phyloP scores from a whole-genome alignment of 176 grass and related monocot genomes.

The Paspalum notatum region DNA sequence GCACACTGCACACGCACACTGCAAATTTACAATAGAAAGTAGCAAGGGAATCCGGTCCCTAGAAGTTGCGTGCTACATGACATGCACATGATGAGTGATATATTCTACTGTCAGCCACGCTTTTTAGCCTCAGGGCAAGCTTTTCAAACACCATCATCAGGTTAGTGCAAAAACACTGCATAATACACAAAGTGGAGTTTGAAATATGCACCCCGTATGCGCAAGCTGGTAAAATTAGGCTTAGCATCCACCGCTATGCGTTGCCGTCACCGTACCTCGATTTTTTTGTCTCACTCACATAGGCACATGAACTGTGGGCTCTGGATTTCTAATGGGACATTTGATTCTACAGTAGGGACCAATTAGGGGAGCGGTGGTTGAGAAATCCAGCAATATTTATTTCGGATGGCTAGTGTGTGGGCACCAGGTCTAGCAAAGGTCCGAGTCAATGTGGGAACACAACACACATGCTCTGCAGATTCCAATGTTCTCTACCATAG shows the following conservation, averaged over 20 bases:
- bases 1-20: too few relatives aligned
- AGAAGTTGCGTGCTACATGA: conserved; percentile 14
- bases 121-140: conserved; percentile 11
- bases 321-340: conserved; percentile 13
- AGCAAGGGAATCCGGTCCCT: too few relatives aligned
- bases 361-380: conserved; percentile 26
- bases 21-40: too few relatives aligned
- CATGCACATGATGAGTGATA: conserved; percentile 9
- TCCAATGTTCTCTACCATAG: conserved; percentile 7
- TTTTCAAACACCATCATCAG: neutral
- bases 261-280: neutral
- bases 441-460: conserved; percentile 35
- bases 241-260: conserved; percentile 18
- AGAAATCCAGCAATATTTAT: conserved; percentile 18
- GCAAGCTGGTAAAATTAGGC: too few relatives aligned
- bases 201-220: too few relatives aligned
- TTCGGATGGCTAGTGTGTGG: conserved; percentile 28
- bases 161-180: too few relatives aligned
- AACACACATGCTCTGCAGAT: conserved; percentile 35
- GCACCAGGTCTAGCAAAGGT: conserved; percentile 35
- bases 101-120: neutral
- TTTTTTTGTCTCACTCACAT: conserved; percentile 43
- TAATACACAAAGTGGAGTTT: too few relatives aligned
- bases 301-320: conserved; percentile 23
- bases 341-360: neutral